Percentiles rank a stretch among this genome's conserved stretches.
Evolutionary conservation across 768 basidiomycete genomes (phyloP).

Genomic region (Phanerodontia chrysosporium): DNA sequence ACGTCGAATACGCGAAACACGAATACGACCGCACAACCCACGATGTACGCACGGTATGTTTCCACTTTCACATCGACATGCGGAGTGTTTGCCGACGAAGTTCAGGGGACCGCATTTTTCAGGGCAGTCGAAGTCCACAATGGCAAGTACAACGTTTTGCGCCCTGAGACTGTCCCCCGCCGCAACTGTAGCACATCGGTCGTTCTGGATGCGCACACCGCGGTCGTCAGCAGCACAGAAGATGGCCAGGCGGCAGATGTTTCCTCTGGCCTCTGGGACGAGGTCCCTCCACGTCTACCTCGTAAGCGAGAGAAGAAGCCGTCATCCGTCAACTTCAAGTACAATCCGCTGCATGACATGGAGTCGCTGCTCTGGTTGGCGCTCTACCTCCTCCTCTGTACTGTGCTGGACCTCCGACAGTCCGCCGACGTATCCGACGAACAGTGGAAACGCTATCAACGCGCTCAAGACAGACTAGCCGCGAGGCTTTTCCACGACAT

Average conservation of each 20-base stretch:
- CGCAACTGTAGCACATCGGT: too few relatives aligned
- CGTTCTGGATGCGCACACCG: not conserved
- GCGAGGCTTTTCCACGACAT: not conserved
- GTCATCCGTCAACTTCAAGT: not conserved
- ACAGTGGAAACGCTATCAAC: not conserved
- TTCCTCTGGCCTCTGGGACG: not conserved
- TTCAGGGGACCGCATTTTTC: constrained; percentile 9
- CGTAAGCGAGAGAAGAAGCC: not conserved
- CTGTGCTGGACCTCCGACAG: not conserved
- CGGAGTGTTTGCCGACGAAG: too few relatives aligned
- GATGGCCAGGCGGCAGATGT: not conserved
- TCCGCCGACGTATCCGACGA: not conserved
- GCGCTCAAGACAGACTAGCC: not conserved
- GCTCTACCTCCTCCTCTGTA: not conserved
- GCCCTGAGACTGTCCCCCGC: too few relatives aligned
- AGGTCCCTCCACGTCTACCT: not conserved
- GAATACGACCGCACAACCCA: not conserved
- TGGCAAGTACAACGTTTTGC: not conserved
- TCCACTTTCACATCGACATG: not conserved
- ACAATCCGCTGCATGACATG: constrained; percentile 13
- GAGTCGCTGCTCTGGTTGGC: constrained; percentile 14
- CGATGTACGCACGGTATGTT: not conserved
- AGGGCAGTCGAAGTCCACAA: constrained; percentile 3
- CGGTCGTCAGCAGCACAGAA: not conserved
- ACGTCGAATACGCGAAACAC: constrained; percentile 15